Base-by-base conservation (phyloP, 495 filamentous ascomycete genomes). In the Viridothelium virens region DNA sequence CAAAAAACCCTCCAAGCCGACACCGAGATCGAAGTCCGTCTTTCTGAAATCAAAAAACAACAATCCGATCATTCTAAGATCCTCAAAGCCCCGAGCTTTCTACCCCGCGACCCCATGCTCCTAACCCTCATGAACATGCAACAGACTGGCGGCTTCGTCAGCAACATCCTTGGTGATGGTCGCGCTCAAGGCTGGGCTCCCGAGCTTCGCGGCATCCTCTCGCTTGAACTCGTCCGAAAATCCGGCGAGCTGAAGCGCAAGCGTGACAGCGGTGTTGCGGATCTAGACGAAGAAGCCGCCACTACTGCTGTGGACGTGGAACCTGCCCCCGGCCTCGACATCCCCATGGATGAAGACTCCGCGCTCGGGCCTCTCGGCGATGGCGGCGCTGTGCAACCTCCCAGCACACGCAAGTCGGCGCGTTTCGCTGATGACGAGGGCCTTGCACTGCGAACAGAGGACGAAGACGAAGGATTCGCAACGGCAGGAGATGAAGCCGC, bases 181-280 rank as follows among this genome's bases (percentile, higher is more conserved):
- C 86, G 89, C 66, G 88, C 86, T 64, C 83, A 82, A 68, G 85
- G 83, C 34, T 96, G 90, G 91, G 94, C 94, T 12, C 94, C 92
- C 2, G 94, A 98, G 76, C 83, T 98, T 5, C 87, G 90, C 67
- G 90, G 86, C 9, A 82, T 98, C 63, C 76, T 97, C 34, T 93
- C 91, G 41, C 80, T 97, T 39, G 90, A 92, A 66, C 83, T 88
- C 10, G 84, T 96, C 18, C 85, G 87, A 65, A 85, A 84, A 61
- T 82, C 87, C 12, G 88, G 90, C 59, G 91, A 94, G 47, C 81
- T 94, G 59, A 98, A 97, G 84, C 80, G 95, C 64, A 98, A 98
- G 82, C 87, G 94, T 47, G 94, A 96, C 74, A 91, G 86, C 70
- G 92, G 91, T 10, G 84, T 95, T 63, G 88, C 89, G 39, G 91